phyloP scores from a whole-genome alignment of 1,284 basidiomycete genomes.

The Marasmius oreades region DNA sequence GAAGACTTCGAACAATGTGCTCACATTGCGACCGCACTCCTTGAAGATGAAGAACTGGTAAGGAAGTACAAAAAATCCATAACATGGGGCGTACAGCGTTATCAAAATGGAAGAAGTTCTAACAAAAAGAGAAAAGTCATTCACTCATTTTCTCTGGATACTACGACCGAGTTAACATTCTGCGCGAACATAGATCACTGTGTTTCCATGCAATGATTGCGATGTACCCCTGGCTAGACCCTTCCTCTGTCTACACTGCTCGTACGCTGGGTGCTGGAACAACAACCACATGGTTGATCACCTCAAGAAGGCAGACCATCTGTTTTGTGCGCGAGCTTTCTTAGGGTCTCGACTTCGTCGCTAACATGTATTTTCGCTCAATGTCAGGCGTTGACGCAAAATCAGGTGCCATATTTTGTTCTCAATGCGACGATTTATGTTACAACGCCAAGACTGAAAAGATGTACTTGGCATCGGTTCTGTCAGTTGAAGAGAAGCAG shows the following conservation, averaged over 20 bases:
- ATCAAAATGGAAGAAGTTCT: constrained; percentile 28
- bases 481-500: constrained; percentile 40
- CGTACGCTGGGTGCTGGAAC: constrained; percentile 72
- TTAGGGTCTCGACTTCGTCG: background rate
- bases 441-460: constrained; percentile 36
- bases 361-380: background rate
- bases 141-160: constrained; percentile 9
- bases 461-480: constrained; percentile 29
- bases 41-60: constrained; percentile 17
- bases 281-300: constrained; percentile 54
- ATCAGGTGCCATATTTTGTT: constrained; percentile 41
- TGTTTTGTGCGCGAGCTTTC: constrained; percentile 59
- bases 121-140: constrained; percentile 40
- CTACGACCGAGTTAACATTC: background rate
- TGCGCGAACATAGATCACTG: constrained; percentile 30
- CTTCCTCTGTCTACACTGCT: constrained; percentile 77
- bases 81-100: constrained; percentile 38
- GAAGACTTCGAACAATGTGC: constrained; percentile 11
- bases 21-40: constrained; percentile 5
- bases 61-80: constrained; percentile 38
- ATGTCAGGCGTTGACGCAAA: constrained; percentile 38
- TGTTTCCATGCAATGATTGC: constrained; percentile 68
- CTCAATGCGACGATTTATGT: constrained; percentile 43
- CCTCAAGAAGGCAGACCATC: constrained; percentile 53
- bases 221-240: constrained; percentile 59